Conservation (phyloP, 2,329 filamentous ascomycete genomes). For the Arachnopeziza araneosa region DNA sequence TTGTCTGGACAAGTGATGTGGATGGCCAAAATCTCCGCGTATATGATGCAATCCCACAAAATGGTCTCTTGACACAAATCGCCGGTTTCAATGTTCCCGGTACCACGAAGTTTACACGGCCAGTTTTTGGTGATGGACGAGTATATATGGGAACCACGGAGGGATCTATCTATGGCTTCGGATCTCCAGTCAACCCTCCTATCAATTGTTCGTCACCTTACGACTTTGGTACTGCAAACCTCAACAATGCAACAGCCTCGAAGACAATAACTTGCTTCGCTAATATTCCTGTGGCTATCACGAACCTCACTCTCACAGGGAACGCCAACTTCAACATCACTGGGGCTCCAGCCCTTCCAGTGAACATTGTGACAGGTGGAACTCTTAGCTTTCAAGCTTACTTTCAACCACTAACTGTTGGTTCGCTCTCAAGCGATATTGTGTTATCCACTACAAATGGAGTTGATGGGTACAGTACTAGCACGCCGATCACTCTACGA, state of each 20-base stretch:
- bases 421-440: constrained; percentile 43
- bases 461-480: constrained; percentile 40
- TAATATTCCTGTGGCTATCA: constrained; percentile 39
- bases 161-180: constrained; percentile 50
- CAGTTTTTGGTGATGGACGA: constrained; percentile 51
- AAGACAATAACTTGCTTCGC: constrained; percentile 43
- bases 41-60: constrained; percentile 46
- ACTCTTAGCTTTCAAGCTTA: constrained; percentile 39
- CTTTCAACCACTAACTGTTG: constrained; percentile 43
- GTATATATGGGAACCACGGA: constrained; percentile 48
- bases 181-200: constrained; percentile 47
- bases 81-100: constrained; percentile 46
- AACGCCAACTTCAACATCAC: constrained; percentile 35
- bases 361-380: constrained; percentile 32
- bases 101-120: constrained; percentile 50
- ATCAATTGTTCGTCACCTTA: constrained; percentile 47
- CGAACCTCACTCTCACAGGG: constrained; percentile 33
- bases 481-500: constrained; percentile 41
- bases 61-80: constrained; percentile 42
- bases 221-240: constrained; percentile 41
- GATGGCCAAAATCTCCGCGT: constrained; percentile 47
- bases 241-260: constrained; percentile 33
- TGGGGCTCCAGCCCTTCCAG: constrained; percentile 28
- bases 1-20: constrained; percentile 52
- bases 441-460: constrained; percentile 43